These are phyloP conservation scores for Trichophyton simii DNA, from an alignment of 2,329 filamentous ascomycete species.

Conservation along the genomic window DNA sequence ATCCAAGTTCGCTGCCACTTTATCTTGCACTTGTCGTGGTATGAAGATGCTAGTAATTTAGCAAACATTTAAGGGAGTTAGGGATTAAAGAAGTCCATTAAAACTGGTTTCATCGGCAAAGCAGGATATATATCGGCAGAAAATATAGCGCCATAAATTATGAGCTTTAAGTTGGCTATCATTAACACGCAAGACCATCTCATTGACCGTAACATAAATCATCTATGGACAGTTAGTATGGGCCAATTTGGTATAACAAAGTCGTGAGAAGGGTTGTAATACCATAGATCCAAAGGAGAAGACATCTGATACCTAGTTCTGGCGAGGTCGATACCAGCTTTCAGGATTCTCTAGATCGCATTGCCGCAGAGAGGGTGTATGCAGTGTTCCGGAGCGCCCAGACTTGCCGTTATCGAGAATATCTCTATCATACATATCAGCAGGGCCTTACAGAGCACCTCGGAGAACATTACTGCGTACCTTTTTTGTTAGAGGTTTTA, in stretches of 20 bases:
- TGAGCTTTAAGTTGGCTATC: conserved; percentile 15
- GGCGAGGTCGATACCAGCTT: too few relatives aligned
- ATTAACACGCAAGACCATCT: conserved; percentile 20
- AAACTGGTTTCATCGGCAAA: conserved; percentile 22
- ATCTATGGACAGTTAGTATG: conserved; percentile 9
- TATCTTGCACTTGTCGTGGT: too few relatives aligned
- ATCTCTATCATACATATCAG: conserved; percentile 22
- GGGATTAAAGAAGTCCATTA: too few relatives aligned
- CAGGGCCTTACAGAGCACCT: conserved; percentile 19
- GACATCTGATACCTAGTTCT: too few relatives aligned
- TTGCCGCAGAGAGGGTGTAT: conserved; percentile 16
- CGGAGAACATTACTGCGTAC: too few relatives aligned
- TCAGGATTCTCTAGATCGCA: too few relatives aligned
- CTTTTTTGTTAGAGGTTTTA: conserved; percentile 11
- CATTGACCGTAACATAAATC: conserved; percentile 22
- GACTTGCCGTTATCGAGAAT: conserved; percentile 24
- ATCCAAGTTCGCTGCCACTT: too few relatives aligned
- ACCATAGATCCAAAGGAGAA: conserved; percentile 21
- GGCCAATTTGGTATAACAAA: too few relatives aligned
- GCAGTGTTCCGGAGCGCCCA: not conserved
- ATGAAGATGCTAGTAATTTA: too few relatives aligned
- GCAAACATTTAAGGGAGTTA: too few relatives aligned
- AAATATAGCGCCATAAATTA: conserved; percentile 18
- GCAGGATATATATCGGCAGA: conserved; percentile 23
- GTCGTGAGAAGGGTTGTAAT: not conserved